Evolutionary conservation across 148 eudicot species (phyloP).

Genomic region (Arctostaphylos glauca): DNA sequence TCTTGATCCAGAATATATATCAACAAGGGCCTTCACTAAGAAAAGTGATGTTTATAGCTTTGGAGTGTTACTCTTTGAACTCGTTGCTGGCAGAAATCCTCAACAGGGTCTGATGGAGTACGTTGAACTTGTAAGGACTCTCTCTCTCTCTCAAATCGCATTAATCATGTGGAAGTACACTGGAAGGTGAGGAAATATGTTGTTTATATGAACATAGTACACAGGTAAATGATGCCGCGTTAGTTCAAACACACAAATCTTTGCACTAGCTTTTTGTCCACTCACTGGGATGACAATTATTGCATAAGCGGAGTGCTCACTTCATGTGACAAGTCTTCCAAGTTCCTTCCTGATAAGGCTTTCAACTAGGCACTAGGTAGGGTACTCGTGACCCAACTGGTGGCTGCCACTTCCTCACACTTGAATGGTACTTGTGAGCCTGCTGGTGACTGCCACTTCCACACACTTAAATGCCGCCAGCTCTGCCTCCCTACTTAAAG

Average conservation of each 20-base stretch:
- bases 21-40: conserved; percentile 80
- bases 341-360: too few relatives aligned
- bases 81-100: conserved; percentile 86
- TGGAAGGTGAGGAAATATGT: background rate
- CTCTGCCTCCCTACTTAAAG: too few relatives aligned
- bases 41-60: conserved; percentile 95
- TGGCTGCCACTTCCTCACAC: too few relatives aligned
- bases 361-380: too few relatives aligned
- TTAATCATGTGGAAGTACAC: background rate
- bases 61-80: conserved; percentile 92
- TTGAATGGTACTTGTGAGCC: too few relatives aligned
- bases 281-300: too few relatives aligned
- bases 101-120: conserved; percentile 90
- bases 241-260: background rate
- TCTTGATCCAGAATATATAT: conserved; percentile 95
- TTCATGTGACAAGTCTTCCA: too few relatives aligned
- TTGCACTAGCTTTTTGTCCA: background rate
- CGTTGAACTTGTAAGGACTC: conserved; percentile 71
- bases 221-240: background rate
- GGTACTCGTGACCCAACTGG: too few relatives aligned
- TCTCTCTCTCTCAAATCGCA: conserved; percentile 6
- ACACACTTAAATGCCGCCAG: too few relatives aligned
- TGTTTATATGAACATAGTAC: background rate
- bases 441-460: too few relatives aligned
- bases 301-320: too few relatives aligned